Conservation (phyloP, 2,329 filamentous ascomycete genomes). For the Rhynchosporium agropyri region DNA sequence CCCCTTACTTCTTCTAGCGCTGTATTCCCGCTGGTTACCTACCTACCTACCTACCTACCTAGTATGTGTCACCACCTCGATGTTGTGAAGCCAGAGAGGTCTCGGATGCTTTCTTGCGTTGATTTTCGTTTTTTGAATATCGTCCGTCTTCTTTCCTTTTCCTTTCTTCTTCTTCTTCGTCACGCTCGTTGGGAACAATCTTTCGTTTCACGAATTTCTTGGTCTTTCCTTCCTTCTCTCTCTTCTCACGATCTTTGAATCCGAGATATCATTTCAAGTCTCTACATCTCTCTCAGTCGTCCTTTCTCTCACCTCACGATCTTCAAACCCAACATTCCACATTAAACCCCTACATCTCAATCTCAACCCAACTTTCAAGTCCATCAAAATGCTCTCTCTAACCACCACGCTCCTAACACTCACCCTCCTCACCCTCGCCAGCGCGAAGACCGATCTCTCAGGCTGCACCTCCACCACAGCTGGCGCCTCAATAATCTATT, state of each 20-base stretch:
- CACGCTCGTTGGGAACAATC: too few relatives aligned
- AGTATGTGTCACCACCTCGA: too few relatives aligned
- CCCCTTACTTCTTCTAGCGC: not conserved
- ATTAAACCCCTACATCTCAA: not conserved
- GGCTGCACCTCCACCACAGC: conserved; percentile 4
- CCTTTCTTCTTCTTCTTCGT: too few relatives aligned
- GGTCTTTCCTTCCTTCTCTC: not conserved
- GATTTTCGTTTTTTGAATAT: not conserved
- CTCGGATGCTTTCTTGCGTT: not conserved
- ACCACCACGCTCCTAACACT: not conserved
- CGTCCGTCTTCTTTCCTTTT: too few relatives aligned
- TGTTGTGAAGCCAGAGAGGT: not conserved
- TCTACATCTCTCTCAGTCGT: not conserved
- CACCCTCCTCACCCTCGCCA: conserved; percentile 3
- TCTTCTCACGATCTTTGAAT: not conserved
- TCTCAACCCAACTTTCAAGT: not conserved
- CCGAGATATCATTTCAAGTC: not conserved
- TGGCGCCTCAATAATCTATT: conserved; percentile 16
- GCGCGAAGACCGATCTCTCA: not conserved
- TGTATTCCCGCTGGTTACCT: not conserved
- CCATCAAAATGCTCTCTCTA: not conserved
- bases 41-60: too few relatives aligned
- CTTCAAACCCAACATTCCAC: not conserved
- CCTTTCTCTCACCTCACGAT: not conserved
- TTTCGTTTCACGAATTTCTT: too few relatives aligned